A percentile compares a stretch with the other conserved stretches of the same genome.
Conservation (phyloP, 176 grass and related monocot genomes). For the Aegilops speltoides region DNA sequence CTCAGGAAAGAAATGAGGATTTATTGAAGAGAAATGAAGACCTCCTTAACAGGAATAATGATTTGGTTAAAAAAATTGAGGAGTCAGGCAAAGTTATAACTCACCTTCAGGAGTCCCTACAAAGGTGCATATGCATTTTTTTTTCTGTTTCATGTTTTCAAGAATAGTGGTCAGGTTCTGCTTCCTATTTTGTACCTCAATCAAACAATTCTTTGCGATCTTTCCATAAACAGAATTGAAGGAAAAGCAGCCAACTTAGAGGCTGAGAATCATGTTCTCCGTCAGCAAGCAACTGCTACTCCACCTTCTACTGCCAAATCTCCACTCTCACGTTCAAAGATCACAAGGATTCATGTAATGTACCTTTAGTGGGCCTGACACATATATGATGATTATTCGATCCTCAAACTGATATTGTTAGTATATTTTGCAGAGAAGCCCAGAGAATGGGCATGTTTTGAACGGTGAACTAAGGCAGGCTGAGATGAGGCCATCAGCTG, state of each 20-base stretch:
- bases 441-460: constrained; percentile 69
- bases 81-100: constrained; percentile 45
- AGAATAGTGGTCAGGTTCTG: neutral
- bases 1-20: constrained; percentile 69
- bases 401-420: constrained; percentile 26
- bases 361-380: neutral
- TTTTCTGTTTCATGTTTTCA: constrained; percentile 11
- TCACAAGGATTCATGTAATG: constrained; percentile 57
- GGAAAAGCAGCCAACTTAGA: constrained; percentile 73
- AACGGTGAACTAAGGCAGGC: constrained; percentile 60
- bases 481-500: constrained; percentile 43
- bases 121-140: constrained; percentile 45
- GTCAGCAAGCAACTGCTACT: constrained; percentile 61
- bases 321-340: constrained; percentile 50
- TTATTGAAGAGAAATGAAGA: constrained; percentile 55
- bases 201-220: constrained; percentile 20
- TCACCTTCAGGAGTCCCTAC: constrained; percentile 64
- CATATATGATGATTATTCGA: constrained; percentile 27
- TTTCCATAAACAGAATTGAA: constrained; percentile 54
- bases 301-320: constrained; percentile 59
- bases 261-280: constrained; percentile 72
- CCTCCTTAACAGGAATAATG: constrained; percentile 58
- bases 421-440: constrained; percentile 56
- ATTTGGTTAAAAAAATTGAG: constrained; percentile 63
- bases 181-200: constrained; percentile 11